Conservation (phyloP, 345 rosid genomes). For the Eucalyptus sideroxylon region DNA sequence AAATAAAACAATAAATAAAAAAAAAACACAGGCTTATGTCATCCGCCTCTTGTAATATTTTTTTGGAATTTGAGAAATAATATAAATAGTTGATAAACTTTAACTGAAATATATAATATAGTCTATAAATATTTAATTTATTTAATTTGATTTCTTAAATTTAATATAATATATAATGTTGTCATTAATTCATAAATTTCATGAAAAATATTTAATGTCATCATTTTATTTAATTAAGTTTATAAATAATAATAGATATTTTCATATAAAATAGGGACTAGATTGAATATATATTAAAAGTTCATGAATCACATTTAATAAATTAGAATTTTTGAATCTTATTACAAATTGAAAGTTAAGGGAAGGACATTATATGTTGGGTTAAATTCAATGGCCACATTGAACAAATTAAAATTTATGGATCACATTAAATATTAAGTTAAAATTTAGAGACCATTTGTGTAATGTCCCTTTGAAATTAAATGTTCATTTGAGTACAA, state of each 20-base stretch:
- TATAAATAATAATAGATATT: fast-evolving
- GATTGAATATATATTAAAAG: fast-evolving
- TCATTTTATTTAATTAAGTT: fast-evolving
- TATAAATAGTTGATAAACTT: fast-evolving
- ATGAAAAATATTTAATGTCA: too few relatives aligned
- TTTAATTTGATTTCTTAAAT: fast-evolving
- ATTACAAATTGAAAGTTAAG: too few relatives aligned
- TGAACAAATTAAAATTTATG: too few relatives aligned
- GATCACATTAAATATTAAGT: fast-evolving
- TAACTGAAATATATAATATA: fast-evolving
- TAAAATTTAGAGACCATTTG: too few relatives aligned
- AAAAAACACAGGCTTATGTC: not conserved
- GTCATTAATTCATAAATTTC: too few relatives aligned
- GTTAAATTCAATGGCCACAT: too few relatives aligned
- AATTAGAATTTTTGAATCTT: fast-evolving
- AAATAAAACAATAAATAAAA: not conserved
- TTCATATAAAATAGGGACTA: fast-evolving
- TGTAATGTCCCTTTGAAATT: not conserved
- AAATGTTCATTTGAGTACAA: not conserved
- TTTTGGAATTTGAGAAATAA: too few relatives aligned
- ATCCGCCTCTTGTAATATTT: not conserved
- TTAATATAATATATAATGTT: too few relatives aligned
- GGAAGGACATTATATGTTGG: too few relatives aligned
- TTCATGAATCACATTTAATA: fast-evolving
- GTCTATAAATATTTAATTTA: too few relatives aligned